Evolutionary conservation across 2,329 filamentous ascomycete species (phyloP), one percentile per base, ranked within the genome.

Genomic region (Talaromyces marneffei): DNA sequence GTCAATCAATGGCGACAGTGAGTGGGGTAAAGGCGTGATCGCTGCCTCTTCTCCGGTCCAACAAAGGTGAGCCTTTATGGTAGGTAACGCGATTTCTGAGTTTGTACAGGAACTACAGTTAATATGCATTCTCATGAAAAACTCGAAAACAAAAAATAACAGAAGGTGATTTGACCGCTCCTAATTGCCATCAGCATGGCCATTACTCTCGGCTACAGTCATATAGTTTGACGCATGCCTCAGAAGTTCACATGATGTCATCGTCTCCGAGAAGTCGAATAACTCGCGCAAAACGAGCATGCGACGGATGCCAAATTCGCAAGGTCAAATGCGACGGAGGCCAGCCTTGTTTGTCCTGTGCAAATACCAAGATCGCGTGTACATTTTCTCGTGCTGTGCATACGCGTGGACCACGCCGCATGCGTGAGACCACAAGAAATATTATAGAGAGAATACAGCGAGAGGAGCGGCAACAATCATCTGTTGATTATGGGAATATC

Each of bases 291-390:
- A 77, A 76, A 62, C 67, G 78, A 31, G 79, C 80, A 10, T 82
- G 80, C 67, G 80, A 83, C 63, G 79, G 76, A 20, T 83, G 81
- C 71, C 82, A 81, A 70, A 75, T 83, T 44, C 76, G 81, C 59
- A 83, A 83, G 71, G 78, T 83, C 62, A 77, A 78, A 52, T 83
- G 81, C 67, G 78, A 77, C 14, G 81, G 80, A 54, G 70, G 72
- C 1, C 72, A 78, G 23, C 81, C 81, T 6, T 83, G 81, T 61
- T 71, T 71, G 27, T 75, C 77, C 9, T 83, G 81, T 64, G 66
- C 71, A 25, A 72, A 77, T 16, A 74, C 78, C 2, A 73, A 77
- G 7, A 77, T 83, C 56, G 72, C 77, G 16, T 83, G 81, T 67
- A 83, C 80, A n/a, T 83, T 82, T 68, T 77, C 77, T 61, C 77